phyloP scores from a whole-genome alignment of 2,329 filamentous ascomycete species.

The Stagonosporopsis tanaceti region DNA sequence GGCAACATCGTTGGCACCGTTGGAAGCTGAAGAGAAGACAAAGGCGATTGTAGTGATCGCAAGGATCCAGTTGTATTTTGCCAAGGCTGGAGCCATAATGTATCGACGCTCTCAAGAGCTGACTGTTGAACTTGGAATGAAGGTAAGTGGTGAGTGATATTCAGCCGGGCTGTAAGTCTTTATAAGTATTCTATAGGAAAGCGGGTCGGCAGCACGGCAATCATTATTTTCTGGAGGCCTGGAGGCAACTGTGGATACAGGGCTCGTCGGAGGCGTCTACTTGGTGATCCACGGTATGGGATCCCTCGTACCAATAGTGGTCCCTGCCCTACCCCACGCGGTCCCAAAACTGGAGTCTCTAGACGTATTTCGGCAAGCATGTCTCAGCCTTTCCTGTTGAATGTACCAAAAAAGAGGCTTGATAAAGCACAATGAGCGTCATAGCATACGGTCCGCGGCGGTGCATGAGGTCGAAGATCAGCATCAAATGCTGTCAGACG shows the following conservation, averaged over 20 bases:
- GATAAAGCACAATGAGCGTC: not conserved
- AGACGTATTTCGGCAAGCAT: not conserved
- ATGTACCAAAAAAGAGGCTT: not conserved
- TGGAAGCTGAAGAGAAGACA: slow-evolving; percentile 47
- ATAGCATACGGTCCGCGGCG: not conserved
- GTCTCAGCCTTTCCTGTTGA: not conserved
- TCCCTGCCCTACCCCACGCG: not conserved
- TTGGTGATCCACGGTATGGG: not conserved
- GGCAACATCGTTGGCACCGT: slow-evolving; percentile 61
- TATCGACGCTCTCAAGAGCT: not conserved
- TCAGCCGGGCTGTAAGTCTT: not conserved
- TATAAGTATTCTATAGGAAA: not conserved
- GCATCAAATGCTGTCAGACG: no score
- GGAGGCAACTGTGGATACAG: not conserved
- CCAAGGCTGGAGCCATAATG: slow-evolving; percentile 11
- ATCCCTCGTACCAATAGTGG: not conserved
- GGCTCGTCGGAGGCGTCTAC: slow-evolving; percentile 1
- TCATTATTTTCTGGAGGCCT: not conserved
- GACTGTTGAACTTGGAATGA: not conserved
- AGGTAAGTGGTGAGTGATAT: not conserved
- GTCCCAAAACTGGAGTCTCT: no score
- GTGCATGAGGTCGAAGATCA: not conserved
- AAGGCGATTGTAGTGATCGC: slow-evolving; percentile 52
- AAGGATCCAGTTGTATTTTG: slow-evolving; percentile 53
- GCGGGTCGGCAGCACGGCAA: not conserved